These are phyloP conservation scores for Aureobasidium sp. DNA, from an alignment of 2,329 filamentous ascomycete genomes.

Conservation along the genomic window DNA sequence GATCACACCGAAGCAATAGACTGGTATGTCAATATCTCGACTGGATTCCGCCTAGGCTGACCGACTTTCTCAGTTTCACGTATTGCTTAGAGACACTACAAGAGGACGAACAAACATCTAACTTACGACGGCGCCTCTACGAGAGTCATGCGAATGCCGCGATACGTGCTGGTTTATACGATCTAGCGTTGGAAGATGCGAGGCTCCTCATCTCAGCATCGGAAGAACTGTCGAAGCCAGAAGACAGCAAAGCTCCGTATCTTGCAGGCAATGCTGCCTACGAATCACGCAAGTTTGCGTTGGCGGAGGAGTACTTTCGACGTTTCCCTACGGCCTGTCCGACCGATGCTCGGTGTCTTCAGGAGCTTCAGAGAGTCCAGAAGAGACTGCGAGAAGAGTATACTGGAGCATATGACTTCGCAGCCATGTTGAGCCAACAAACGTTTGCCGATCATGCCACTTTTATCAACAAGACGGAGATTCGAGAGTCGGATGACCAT, in stretches of 20 bases:
- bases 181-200: neutral
- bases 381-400: neutral
- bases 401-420: conserved; percentile 29
- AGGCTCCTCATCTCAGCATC: neutral
- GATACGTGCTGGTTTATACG: neutral
- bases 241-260: neutral
- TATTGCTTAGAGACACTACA: neutral
- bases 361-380: neutral
- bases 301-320: neutral
- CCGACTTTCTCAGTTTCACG: neutral
- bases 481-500: neutral
- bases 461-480: conserved; percentile 21
- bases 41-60: neutral
- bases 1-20: neutral
- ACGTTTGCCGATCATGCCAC: conserved; percentile 26
- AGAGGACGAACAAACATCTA: neutral
- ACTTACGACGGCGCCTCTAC: neutral
- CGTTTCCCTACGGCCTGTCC: neutral
- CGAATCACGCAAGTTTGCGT: neutral
- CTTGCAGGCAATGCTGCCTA: neutral
- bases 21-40: neutral
- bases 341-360: neutral
- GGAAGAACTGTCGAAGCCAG: neutral
- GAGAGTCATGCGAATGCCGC: neutral
- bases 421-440: conserved; percentile 19